Evolutionary conservation across 1,139 yeast genomes (phyloP).

Genomic region (Zygosaccharomyces pseudobailii): DNA sequence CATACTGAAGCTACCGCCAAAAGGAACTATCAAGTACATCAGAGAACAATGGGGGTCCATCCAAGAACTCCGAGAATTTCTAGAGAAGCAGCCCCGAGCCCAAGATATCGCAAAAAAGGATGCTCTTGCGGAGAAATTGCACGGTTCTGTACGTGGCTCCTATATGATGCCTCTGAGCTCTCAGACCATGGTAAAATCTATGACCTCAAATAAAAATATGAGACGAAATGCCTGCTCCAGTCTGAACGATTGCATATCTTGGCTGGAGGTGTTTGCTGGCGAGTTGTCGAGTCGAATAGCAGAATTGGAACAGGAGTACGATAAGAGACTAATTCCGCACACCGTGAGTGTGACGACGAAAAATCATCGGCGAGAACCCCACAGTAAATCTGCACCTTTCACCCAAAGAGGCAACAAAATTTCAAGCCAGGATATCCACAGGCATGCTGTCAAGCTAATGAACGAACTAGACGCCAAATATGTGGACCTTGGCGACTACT

Average conservation of each 20-base stretch:
- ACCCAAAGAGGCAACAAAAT: constrained; percentile 14
- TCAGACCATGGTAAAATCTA: constrained; percentile 67
- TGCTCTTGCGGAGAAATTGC: constrained; percentile 47
- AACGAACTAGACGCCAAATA: constrained; percentile 39
- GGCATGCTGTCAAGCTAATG: constrained; percentile 39
- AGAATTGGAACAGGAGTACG: constrained; percentile 70
- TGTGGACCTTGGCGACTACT: constrained; percentile 30
- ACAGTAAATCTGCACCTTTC: constrained; percentile 28
- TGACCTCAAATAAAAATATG: constrained; percentile 86
- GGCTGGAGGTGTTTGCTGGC: constrained; percentile 81
- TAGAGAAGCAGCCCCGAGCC: constrained; percentile 27
- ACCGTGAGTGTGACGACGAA: constrained; percentile 43
- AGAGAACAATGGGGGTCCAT: constrained; percentile 40
- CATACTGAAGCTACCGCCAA: constrained; percentile 42
- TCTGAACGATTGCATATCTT: constrained; percentile 57
- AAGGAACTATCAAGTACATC: constrained; percentile 43
- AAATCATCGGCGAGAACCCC: constrained; percentile 33
- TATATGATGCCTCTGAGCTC: constrained; percentile 49
- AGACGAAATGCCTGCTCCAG: constrained; percentile 49
- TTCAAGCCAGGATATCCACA: constrained; percentile 34
- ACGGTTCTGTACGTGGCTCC: constrained; percentile 61
- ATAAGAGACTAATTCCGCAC: constrained; percentile 45
- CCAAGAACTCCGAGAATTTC: constrained; percentile 33
- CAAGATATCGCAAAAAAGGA: constrained; percentile 29
- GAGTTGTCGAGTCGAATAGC: constrained; percentile 67